These are phyloP conservation scores for Saturnispora halmiae DNA, from an alignment of 805 yeast species.

Conservation along the genomic window DNA sequence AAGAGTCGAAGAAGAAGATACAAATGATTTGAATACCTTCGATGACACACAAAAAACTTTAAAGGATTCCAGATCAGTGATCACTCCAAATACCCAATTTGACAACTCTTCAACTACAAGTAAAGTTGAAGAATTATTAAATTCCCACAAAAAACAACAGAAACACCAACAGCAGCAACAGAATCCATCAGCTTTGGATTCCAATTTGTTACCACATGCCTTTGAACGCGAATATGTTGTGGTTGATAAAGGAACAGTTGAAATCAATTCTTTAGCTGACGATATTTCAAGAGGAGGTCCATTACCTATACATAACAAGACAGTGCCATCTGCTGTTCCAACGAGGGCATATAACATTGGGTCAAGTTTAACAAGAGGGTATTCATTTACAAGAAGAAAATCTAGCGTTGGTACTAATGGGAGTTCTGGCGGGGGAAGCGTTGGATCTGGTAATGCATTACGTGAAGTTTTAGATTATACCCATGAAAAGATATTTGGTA, in stretches of 20 bases:
- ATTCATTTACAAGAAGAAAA: slow-evolving; percentile 33
- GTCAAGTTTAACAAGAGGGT: slow-evolving; percentile 4
- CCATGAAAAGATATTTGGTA: slow-evolving; percentile 76
- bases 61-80: background rate
- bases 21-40: slow-evolving; percentile 6
- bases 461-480: slow-evolving; percentile 84
- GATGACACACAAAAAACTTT: background rate
- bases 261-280: slow-evolving; percentile 92
- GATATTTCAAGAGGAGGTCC: slow-evolving; percentile 58
- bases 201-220: too few species aligned
- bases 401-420: slow-evolving; percentile 52
- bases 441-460: slow-evolving; percentile 77
- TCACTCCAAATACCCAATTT: background rate
- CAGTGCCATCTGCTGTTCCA: slow-evolving; percentile 8
- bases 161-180: slow-evolving; percentile 3
- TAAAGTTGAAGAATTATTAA: slow-evolving; percentile 11
- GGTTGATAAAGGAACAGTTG: slow-evolving; percentile 89
- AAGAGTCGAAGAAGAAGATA: slow-evolving; percentile 10
- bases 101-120: background rate
- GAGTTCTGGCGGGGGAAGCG: slow-evolving; percentile 23
- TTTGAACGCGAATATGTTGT: slow-evolving; percentile 85
- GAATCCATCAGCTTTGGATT: too few species aligned
- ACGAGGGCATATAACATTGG: slow-evolving; percentile 3
- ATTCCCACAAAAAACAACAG: slow-evolving; percentile 8
- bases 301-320: slow-evolving; percentile 5